Conservation (phyloP, 306 rosid species). For the Comarum palustre region DNA sequence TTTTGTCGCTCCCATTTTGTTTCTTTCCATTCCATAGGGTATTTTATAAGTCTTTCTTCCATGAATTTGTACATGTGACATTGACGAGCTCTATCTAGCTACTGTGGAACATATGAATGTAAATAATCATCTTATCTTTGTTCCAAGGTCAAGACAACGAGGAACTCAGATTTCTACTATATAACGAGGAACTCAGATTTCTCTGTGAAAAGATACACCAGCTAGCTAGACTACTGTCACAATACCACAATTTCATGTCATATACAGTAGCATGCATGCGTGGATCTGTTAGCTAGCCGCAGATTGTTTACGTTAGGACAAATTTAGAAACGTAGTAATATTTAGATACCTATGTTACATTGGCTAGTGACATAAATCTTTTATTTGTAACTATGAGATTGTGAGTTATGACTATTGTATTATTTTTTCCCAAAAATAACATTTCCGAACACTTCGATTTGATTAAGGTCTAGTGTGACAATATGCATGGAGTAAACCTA, state of each 20-base stretch:
- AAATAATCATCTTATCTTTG: background rate
- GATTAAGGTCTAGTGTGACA: too few relatives aligned
- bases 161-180: background rate
- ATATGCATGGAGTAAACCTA: too few relatives aligned
- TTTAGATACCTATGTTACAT: too few relatives aligned
- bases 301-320: too few relatives aligned
- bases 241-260: background rate
- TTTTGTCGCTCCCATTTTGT: background rate
- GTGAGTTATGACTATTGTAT: too few relatives aligned
- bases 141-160: background rate
- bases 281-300: background rate
- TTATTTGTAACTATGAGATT: too few relatives aligned
- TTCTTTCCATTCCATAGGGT: background rate
- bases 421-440: too few relatives aligned
- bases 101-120: background rate
- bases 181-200: background rate
- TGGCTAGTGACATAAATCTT: too few relatives aligned
- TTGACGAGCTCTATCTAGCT: background rate
- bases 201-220: background rate
- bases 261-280: background rate
- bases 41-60: background rate
- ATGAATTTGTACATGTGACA: constrained; percentile 3
- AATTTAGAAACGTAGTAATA: too few relatives aligned
- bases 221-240: background rate
- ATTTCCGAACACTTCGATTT: too few relatives aligned